Conservation (phyloP, 2,329 filamentous ascomycete species). For the Aspergillus sp. region DNA sequence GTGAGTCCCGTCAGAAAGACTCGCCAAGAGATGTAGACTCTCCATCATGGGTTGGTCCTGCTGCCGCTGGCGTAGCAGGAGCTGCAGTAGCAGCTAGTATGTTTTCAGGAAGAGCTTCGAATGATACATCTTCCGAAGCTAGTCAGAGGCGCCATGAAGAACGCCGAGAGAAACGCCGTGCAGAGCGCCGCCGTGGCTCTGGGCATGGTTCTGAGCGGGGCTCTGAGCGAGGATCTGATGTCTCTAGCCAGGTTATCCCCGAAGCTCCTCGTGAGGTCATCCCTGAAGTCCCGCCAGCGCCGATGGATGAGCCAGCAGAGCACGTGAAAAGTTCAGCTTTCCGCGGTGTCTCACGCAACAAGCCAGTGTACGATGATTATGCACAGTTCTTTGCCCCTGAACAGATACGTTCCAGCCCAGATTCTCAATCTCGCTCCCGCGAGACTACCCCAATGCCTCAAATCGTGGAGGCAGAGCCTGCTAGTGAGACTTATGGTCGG, state of each 20-base stretch:
- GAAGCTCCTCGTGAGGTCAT: no score
- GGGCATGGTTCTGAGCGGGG: no score
- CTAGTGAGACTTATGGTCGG: constrained; percentile 17
- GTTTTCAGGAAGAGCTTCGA: constrained; percentile 24
- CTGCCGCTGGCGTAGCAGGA: constrained; percentile 48
- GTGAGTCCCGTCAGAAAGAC: not conserved
- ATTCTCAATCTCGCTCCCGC: constrained; percentile 25
- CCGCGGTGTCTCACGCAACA: constrained; percentile 23
- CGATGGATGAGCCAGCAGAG: constrained; percentile 9
- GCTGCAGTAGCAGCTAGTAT: constrained; percentile 44
- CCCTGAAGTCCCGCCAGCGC: constrained; percentile 8
- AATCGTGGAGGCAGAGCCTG: constrained; percentile 27
- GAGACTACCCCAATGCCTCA: constrained; percentile 19
- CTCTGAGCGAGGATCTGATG: not conserved
- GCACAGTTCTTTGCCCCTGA: constrained; percentile 38
- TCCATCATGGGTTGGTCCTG: constrained; percentile 30
- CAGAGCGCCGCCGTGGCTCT: constrained; percentile 30
- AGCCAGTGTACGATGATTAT: constrained; percentile 39
- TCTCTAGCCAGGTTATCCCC: constrained; percentile 3
- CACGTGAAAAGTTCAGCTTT: constrained; percentile 24
- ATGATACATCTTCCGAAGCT: constrained; percentile 23
- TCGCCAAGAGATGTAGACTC: constrained; percentile 24
- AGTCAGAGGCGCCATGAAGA: constrained; percentile 31
- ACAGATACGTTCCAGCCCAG: constrained; percentile 33
- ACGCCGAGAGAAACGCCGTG: constrained; percentile 34